Conservation (phyloP, 331 rosid species). For the Cydonia oblonga region DNA sequence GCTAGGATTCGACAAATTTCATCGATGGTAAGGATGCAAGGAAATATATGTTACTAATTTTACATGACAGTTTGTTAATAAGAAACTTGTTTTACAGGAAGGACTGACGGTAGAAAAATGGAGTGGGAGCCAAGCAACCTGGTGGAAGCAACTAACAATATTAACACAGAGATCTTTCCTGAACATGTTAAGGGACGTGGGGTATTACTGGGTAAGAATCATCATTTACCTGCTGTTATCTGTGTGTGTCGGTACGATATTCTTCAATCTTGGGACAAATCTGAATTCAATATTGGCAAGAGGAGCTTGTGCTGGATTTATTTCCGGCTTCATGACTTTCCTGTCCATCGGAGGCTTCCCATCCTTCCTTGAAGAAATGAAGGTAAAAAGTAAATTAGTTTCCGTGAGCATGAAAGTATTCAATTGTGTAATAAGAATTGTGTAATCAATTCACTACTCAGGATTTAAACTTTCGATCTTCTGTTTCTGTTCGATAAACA, state of each 20-base stretch:
- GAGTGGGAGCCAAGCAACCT: constrained; percentile 54
- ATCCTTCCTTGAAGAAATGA: constrained; percentile 88
- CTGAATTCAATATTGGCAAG: constrained; percentile 75
- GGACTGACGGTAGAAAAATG: constrained; percentile 28
- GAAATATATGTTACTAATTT: too few species aligned
- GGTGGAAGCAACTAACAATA: constrained; percentile 71
- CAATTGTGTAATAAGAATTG: too few species aligned
- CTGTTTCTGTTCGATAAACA: constrained; percentile 3
- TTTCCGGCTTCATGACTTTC: constrained; percentile 95
- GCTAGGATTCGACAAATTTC: constrained; percentile 55
- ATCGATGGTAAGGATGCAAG: constrained; percentile 31
- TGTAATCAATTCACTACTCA: not conserved
- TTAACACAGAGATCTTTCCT: constrained; percentile 67
- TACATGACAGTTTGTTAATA: too few species aligned
- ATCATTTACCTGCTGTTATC: constrained; percentile 58
- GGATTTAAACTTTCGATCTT: too few species aligned
- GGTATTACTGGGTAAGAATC: constrained; percentile 92
- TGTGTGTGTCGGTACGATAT: constrained; percentile 77
- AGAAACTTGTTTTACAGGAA: constrained; percentile 33
- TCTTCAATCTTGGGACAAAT: constrained; percentile 62
- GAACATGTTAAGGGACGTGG: constrained; percentile 86
- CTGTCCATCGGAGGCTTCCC: constrained; percentile 98
- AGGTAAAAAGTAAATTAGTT: constrained; percentile 30
- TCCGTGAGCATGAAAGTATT: not conserved
- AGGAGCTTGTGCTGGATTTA: constrained; percentile 87